These are phyloP conservation scores for Boletus hoseneyae DNA, from an alignment of 1,284 basidiomycete species.

Conservation along the genomic window DNA sequence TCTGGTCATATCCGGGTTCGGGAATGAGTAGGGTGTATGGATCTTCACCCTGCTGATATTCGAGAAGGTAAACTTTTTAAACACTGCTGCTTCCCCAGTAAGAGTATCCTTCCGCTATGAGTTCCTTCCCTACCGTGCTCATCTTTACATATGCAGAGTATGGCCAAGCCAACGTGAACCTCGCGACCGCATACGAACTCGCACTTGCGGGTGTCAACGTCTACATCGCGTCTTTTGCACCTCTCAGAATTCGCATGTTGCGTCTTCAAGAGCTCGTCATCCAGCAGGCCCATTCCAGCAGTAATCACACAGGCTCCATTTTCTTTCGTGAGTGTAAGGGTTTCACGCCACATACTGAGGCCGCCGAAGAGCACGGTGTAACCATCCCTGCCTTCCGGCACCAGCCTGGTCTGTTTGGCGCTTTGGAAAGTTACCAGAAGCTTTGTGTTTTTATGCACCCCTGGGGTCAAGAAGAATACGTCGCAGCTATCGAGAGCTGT, in stretches of 20 bases:
- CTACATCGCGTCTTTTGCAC: not conserved
- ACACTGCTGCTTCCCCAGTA: not conserved
- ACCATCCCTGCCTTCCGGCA: not conserved
- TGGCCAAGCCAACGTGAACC: not conserved
- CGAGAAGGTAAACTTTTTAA: too few relatives aligned
- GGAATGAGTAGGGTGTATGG: too few relatives aligned
- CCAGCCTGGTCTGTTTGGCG: not conserved
- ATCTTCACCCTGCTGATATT: too few relatives aligned
- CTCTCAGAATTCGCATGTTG: not conserved
- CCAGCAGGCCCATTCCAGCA: not conserved
- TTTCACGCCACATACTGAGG: not conserved
- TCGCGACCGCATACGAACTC: conserved; percentile 2
- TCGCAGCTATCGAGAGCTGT: not conserved
- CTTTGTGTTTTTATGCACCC: not conserved
- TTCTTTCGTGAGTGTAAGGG: conserved; percentile 2
- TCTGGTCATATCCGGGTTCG: too few relatives aligned
- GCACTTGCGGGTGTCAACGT: conserved; percentile 3
- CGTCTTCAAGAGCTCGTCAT: not conserved
- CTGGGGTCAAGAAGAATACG: conserved; percentile 1
- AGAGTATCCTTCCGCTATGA: not conserved
- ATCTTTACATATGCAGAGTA: not conserved
- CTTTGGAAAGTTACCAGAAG: not conserved
- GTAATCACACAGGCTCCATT: not conserved
- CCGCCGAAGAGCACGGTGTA: not conserved
- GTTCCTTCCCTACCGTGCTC: not conserved